A percentile compares a stretch with the other conserved stretches of the same genome.
phyloP scores from a whole-genome alignment of 495 filamentous ascomycete species.

The Halenospora varia region DNA sequence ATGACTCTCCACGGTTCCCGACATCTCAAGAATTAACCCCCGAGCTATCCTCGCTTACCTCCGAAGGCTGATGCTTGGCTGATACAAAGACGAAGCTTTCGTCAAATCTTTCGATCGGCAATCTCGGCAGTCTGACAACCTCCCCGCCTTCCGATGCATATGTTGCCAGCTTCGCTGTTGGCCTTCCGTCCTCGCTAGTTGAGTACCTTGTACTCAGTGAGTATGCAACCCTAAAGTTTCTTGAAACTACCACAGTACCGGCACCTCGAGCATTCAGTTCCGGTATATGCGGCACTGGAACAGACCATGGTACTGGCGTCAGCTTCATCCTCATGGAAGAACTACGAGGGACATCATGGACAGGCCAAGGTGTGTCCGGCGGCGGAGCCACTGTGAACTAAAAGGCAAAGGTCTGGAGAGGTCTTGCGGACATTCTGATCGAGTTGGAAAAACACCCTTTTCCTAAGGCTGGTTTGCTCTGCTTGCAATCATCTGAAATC shows the following conservation, averaged over 20 bases:
- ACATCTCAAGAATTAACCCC: too few relatives aligned
- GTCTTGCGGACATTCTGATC: constrained; percentile 1
- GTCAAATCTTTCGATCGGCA: too few relatives aligned
- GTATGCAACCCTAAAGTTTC: constrained; percentile 18
- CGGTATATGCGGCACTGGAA: constrained; percentile 16
- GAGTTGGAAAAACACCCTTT: constrained; percentile 1
- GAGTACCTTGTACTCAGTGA: constrained; percentile 22
- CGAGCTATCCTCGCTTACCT: too few relatives aligned
- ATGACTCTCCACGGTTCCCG: too few relatives aligned
- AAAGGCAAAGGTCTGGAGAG: constrained; percentile 1
- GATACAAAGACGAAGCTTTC: too few relatives aligned
- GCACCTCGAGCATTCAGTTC: background rate
- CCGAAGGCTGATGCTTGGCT: too few relatives aligned
- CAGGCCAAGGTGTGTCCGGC: constrained; percentile 1
- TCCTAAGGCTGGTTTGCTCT: constrained; percentile 14
- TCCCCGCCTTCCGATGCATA: too few relatives aligned
- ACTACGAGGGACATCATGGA: constrained; percentile 19
- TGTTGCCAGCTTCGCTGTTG: constrained; percentile 11
- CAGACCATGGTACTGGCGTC: constrained; percentile 12
- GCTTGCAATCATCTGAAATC: constrained; percentile 11
- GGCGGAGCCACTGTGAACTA: background rate
- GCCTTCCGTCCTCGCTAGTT: constrained; percentile 9
- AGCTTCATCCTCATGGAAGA: constrained; percentile 18
- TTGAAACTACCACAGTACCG: background rate
- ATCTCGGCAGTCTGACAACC: too few relatives aligned